Base-by-base conservation (phyloP, 306 rosid genomes). In the Lathyrus aphaca region DNA sequence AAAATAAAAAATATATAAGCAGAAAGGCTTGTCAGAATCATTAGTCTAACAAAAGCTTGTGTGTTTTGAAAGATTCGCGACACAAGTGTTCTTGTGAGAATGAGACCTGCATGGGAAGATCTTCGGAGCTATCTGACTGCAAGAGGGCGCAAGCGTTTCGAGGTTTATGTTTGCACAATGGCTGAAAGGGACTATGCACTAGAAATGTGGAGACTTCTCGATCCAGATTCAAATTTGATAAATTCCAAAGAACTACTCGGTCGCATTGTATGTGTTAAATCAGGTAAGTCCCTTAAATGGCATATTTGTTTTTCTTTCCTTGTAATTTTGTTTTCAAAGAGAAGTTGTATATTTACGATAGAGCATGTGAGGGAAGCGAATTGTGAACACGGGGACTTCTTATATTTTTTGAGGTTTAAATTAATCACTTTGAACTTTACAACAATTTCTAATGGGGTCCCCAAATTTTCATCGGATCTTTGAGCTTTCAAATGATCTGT, bases 131-230 rank as follows among this genome's bases (percentile, higher is more conserved):
- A 95, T 82, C 84, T 95, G 88, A 95, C 81, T 73, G 99, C 99
- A 64, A 84, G 95, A 82, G 99, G 99, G 75, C 97, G 99, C 73
- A 95, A 95, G 89, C 97, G 99, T 38, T 95, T 95, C 91, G 99
- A 95, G 83, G 99, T 95, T 66, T 95, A 82, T 84, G 99, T 95
- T 74, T 95, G 99, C 85, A 95, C 97, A 39, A 95, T 95, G 99
- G 99, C 99, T 59, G 99, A 95, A 84, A 89, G 96, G 84, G 99
- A 95, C 89, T 95, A 95, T 79, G 99, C 99, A 16, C 85, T 95
- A 29, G 99, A 95, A 84, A 95, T 95, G 99, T 95, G 99, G 99
- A 87, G 99, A 90, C 99, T 95, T 86, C 97, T 95, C 72, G 99
- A 95, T 84, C 99, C 99, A 65, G 97, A 89, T 65, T 91, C 87